Evolutionary conservation across 2,329 filamentous ascomycete genomes (phyloP), one percentile per base, ranked within the genome.

Genomic region (Stromatinia cepivora): DNA sequence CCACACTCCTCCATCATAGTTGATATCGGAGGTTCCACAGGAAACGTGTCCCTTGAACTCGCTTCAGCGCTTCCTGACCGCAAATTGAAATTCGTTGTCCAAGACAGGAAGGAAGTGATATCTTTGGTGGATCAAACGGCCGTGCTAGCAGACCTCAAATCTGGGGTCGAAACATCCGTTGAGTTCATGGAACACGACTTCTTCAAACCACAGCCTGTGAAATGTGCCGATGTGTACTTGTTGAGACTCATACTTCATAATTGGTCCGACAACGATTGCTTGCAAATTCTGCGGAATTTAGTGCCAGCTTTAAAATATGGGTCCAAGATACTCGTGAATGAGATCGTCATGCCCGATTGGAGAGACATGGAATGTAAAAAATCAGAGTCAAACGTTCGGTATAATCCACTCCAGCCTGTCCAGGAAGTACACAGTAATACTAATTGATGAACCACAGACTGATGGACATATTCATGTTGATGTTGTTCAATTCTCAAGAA

Each of bases 271-370:
- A 34, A 58, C 8, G 17, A 67, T 50, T 25, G 15, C 8, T n/a
- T 58, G 22, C 9, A 39, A 48, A 66, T 66, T 36, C 9, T 66
- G 13, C 31, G 45, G n/a, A 31, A 36, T 17, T n/a, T 58, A 8
- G 53, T 67, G 20, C 64, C 64, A 46, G 64, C 52, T 45, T 25
- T 67, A 5, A 66, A 67, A 28, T 15, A 46, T 45, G 64, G 64
- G 7, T 10, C 52, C 8, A 67, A 25, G 53, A 50, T 58, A 22
- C n/a, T 67, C 4, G n/a, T 67, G 6, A 57, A 36, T 34, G 64
- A 67, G 15, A 20, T 54, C 10, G 28, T 48, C n/a, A 28, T 67
- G 17, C 64, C 64, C 2, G 46, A 50, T 50, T 22, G 46, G 46
- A 50, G 46, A n/a, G 20, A 22, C 3, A n/a, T 56, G 31, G 31